Conservation (phyloP, 495 filamentous ascomycete genomes). For the Aspergillus avenaceus region DNA sequence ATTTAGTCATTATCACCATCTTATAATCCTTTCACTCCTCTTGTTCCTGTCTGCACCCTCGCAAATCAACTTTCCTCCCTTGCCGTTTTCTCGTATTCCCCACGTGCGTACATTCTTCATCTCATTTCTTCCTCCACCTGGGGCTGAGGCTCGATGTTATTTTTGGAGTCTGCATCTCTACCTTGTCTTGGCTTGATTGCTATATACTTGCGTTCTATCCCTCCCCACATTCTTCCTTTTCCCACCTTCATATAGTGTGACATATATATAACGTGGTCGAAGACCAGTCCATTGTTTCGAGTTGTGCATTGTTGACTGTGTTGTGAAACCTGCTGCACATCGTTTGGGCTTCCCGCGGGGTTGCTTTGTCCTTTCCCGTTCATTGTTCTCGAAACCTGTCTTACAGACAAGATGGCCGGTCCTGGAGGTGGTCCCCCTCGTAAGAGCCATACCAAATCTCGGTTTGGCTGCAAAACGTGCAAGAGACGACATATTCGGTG, state of each 20-base stretch:
- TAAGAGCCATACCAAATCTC: conserved; percentile 92
- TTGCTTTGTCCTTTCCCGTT: neutral
- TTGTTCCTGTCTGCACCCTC: conserved; percentile 10
- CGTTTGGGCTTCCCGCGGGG: neutral
- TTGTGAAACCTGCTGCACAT: neutral
- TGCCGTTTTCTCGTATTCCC: conserved; percentile 29
- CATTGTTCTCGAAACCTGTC: neutral
- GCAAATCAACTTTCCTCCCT: conserved; percentile 7
- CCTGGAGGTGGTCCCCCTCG: conserved; percentile 51
- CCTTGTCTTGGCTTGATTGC: neutral
- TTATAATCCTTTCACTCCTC: conserved; percentile 10
- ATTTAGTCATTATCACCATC: conserved; percentile 1
- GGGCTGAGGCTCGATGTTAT: conserved; percentile 27
- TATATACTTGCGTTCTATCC: conserved; percentile 5
- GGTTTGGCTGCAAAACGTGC: conserved; percentile 96
- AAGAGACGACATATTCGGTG: conserved; percentile 97
- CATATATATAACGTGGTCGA: neutral
- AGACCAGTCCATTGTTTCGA: neutral
- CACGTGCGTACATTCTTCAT: conserved; percentile 20
- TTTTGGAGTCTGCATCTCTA: conserved; percentile 24
- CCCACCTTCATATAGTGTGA: neutral
- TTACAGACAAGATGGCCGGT: conserved; percentile 37
- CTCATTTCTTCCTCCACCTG: conserved; percentile 3
- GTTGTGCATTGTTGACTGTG: neutral
- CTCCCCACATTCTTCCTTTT: neutral